Conservation (phyloP, 441 rosid genomes). For the Arabidopsis hybrid region DNA sequence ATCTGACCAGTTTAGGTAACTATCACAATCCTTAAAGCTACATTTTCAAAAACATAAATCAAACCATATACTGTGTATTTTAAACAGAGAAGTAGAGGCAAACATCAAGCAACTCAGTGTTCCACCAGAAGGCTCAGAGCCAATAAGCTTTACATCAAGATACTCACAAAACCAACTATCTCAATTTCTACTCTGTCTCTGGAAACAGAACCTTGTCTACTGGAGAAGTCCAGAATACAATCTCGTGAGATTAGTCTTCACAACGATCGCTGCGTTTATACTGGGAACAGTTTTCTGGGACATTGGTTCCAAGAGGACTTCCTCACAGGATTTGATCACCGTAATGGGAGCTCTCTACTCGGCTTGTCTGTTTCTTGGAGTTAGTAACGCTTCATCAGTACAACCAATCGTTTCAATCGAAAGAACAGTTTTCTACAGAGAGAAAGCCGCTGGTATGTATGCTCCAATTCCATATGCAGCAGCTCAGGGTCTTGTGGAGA, state of each 20-base stretch:
- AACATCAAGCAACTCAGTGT: conserved; percentile 60
- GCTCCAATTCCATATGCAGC: conserved; percentile 78
- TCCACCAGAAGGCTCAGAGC: conserved; percentile 72
- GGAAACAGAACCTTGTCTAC: conserved; percentile 90
- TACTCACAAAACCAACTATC: conserved; percentile 62
- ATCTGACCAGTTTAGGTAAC: conserved; percentile 66
- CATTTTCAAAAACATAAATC: neutral
- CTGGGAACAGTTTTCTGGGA: conserved; percentile 90
- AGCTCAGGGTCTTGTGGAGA: conserved; percentile 95
- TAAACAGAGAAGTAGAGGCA: conserved; percentile 72
- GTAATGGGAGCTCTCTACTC: conserved; percentile 94
- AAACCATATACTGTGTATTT: conserved; percentile 3
- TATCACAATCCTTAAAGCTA: conserved; percentile 7
- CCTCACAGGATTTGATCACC: conserved; percentile 63
- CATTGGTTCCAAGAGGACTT: conserved; percentile 66
- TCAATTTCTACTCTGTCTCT: conserved; percentile 70
- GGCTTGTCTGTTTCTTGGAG: conserved; percentile 86
- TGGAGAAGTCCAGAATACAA: conserved; percentile 98
- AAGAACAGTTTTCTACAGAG: conserved; percentile 90
- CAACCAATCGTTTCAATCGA: conserved; percentile 91
- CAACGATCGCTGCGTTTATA: conserved; percentile 67
- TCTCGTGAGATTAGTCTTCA: conserved; percentile 71
- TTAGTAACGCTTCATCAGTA: conserved; percentile 84
- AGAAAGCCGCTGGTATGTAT: conserved; percentile 92
- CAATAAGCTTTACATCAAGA: conserved; percentile 63